A percentile compares a stretch with the other conserved stretches of the same genome.
Conservation (phyloP, 192 early-diverging fungal species). For the Nowakowskiella sp. region DNA sequence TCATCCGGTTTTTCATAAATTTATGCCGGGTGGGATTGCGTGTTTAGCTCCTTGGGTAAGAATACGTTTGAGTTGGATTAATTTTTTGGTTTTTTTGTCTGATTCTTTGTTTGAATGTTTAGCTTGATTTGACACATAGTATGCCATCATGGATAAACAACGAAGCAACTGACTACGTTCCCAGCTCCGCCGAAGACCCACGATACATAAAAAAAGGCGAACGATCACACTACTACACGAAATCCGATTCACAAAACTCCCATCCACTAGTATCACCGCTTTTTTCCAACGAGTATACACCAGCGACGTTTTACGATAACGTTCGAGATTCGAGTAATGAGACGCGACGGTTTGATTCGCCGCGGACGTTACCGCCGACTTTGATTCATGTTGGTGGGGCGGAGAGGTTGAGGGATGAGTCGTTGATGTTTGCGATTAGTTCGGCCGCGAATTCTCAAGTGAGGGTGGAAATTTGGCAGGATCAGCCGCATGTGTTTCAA, state of each 20-base stretch:
- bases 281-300: constrained; percentile 9
- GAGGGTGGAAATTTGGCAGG: constrained; percentile 15
- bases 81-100: no score
- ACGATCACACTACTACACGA: constrained; percentile 23
- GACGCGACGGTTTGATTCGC: background rate
- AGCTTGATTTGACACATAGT: constrained; percentile 22
- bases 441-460: constrained; percentile 4
- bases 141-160: constrained; percentile 16
- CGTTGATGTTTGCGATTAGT: constrained; percentile 13
- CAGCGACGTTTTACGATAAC: no score
- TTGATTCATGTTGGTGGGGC: constrained; percentile 20
- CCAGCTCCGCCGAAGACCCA: constrained; percentile 5
- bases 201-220: constrained; percentile 5
- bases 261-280: constrained; percentile 22
- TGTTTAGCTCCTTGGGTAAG: no score
- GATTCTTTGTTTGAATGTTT: background rate
- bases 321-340: no score
- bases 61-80: no score
- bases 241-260: constrained; percentile 11
- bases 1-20: no score
- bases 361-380: constrained; percentile 9
- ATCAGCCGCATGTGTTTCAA: constrained; percentile 26
- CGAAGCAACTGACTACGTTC: constrained; percentile 21
- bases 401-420: constrained; percentile 25
- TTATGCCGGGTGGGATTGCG: no score